Conservation (phyloP, 192 early-diverging fungal species). For the Chytriomyces confervae region DNA sequence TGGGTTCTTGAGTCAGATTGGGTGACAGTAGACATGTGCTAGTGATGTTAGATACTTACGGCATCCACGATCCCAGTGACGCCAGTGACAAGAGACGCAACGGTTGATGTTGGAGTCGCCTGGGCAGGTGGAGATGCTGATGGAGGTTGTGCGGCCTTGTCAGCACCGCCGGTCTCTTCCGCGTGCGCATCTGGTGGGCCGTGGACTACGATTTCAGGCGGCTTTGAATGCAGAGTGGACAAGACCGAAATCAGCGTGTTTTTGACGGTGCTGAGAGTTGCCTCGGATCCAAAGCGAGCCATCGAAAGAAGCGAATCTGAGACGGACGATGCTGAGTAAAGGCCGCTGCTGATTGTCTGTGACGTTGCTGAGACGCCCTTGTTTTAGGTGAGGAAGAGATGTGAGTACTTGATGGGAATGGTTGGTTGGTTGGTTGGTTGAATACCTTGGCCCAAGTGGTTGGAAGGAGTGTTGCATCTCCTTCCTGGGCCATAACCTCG, state of each 20-base stretch:
- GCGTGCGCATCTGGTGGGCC: neutral
- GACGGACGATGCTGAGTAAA: slow-evolving; percentile 2
- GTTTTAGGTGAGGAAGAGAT: neutral
- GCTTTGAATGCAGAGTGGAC: no score
- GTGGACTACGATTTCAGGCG: neutral
- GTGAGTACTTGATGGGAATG: neutral
- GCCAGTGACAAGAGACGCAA: neutral
- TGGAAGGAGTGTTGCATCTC: slow-evolving; percentile 3
- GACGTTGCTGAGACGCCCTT: slow-evolving; percentile 4
- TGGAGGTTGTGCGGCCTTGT: no score
- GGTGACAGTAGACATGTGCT: neutral
- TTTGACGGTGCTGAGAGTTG: neutral
- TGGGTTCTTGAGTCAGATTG: neutral
- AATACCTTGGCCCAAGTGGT: slow-evolving; percentile 11
- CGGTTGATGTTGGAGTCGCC: neutral
- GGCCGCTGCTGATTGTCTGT: neutral
- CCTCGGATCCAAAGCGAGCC: slow-evolving; percentile 9
- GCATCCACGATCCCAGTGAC: neutral
- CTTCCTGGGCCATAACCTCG: neutral
- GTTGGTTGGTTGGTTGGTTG: no score
- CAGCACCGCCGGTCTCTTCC: no score
- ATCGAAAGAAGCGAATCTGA: slow-evolving; percentile 15
- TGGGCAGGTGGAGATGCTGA: neutral
- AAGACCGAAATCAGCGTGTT: neutral
- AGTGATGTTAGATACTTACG: no score